phyloP scores from a whole-genome alignment of 2,329 filamentous ascomycete genomes.

The Myriosclerotinia curreyana region DNA sequence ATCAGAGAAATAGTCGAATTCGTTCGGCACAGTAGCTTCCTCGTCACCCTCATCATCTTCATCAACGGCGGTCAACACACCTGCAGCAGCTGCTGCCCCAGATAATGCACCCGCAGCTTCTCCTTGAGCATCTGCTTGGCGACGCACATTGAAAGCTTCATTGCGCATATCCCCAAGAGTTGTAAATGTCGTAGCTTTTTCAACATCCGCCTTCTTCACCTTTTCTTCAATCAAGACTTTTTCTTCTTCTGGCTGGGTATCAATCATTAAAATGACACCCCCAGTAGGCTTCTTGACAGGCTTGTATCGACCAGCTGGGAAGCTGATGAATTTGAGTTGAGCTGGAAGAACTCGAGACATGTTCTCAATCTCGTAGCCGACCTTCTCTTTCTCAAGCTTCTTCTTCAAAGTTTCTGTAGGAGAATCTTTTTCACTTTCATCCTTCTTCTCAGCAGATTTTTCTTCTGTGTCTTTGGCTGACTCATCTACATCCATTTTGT shows the following conservation, averaged over 20 bases:
- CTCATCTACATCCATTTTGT: slow-evolving; percentile 87
- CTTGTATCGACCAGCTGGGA: slow-evolving; percentile 85
- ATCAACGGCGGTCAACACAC: slow-evolving; percentile 81
- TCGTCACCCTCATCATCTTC: slow-evolving; percentile 75
- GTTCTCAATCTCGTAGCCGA: slow-evolving; percentile 93
- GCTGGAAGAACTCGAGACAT: slow-evolving; percentile 91
- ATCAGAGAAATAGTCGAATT: slow-evolving; percentile 73
- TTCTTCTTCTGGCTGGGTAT: slow-evolving; percentile 73
- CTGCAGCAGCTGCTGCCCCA: slow-evolving; percentile 70
- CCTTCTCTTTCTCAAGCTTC: slow-evolving; percentile 92
- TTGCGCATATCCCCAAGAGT: slow-evolving; percentile 36
- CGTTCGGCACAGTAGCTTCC: slow-evolving; percentile 65
- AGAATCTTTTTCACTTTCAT: slow-evolving; percentile 58
- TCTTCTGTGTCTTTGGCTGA: slow-evolving; percentile 45
- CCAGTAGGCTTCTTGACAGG: slow-evolving; percentile 94
- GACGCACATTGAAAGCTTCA: slow-evolving; percentile 43
- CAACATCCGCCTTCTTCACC: slow-evolving; percentile 73
- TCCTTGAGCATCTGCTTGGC: slow-evolving; percentile 40
- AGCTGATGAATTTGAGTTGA: slow-evolving; percentile 94
- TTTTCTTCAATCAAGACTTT: slow-evolving; percentile 88
- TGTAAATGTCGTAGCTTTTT: slow-evolving; percentile 52
- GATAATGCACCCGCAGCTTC: slow-evolving; percentile 28
- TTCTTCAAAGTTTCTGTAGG: slow-evolving; percentile 67
- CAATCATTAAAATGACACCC: slow-evolving; percentile 85
- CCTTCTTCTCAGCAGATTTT: slow-evolving; percentile 58